Conservation (phyloP, 2,329 filamentous ascomycete genomes). For the Xylariales sp. region DNA sequence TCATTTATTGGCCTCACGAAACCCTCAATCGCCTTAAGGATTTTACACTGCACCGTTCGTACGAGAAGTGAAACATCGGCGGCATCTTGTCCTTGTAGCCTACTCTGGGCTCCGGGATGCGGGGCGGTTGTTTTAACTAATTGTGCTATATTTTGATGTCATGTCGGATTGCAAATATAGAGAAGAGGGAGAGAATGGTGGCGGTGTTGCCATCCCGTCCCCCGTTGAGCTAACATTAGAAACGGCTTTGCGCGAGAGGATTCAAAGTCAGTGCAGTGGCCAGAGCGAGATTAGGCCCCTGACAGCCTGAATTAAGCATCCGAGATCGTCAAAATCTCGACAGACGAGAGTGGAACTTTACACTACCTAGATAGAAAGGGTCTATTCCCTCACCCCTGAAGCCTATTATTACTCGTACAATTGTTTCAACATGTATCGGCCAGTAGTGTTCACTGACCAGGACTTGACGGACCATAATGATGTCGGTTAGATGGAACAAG, state of each 20-base stretch:
- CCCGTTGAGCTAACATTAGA: conserved; percentile 47
- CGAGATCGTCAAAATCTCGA: conserved; percentile 33
- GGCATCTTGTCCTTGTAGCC: conserved; percentile 21
- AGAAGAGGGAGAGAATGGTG: conserved; percentile 35
- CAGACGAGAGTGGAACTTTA: conserved; percentile 28
- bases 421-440: conserved; percentile 29
- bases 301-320: conserved; percentile 32
- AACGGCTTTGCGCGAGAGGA: conserved; percentile 43
- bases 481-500: conserved; percentile 22
- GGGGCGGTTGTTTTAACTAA: conserved; percentile 25
- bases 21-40: conserved; percentile 29
- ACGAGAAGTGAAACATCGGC: conserved; percentile 36
- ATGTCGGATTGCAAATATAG: conserved; percentile 21
- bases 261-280: conserved; percentile 32
- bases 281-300: conserved; percentile 29
- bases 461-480: conserved; percentile 27
- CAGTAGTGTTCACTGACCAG: conserved; percentile 14
- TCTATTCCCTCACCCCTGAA: conserved; percentile 32
- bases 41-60: conserved; percentile 25
- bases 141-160: conserved; percentile 21
- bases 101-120: conserved; percentile 19
- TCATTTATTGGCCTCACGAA: conserved; percentile 32
- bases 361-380: conserved; percentile 20
- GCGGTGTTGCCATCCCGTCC: conserved; percentile 42
- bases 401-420: conserved; percentile 26